Percentiles rank a stretch among this genome's conserved stretches.
Evolutionary conservation across 129 eudicot species (phyloP).

Genomic region (Helianthus tuberosus): DNA sequence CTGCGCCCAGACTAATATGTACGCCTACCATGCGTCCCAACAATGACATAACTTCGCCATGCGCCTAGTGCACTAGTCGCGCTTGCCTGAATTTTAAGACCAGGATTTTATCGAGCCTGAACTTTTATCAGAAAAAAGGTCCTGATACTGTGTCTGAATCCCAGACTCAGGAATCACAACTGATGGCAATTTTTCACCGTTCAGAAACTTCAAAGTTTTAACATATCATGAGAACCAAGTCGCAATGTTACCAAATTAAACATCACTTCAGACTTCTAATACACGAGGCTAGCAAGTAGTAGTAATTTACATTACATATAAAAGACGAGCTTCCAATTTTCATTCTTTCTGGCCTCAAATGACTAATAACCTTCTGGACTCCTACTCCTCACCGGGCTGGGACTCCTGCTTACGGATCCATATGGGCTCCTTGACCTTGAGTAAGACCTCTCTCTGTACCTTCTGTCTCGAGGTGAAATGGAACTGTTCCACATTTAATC

Average conservation of each 20-base stretch:
- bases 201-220: slow-evolving; percentile 1
- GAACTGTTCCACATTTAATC: slow-evolving; percentile 47
- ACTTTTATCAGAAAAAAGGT: too few species aligned
- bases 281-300: not conserved
- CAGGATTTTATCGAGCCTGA: too few species aligned
- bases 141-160: too few species aligned
- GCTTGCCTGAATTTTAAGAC: too few species aligned
- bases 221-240: not conserved
- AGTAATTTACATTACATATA: not conserved
- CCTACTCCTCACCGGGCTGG: slow-evolving; percentile 42
- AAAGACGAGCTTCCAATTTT: too few species aligned
- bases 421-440: slow-evolving; percentile 42
- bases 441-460: slow-evolving; percentile 59
- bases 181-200: not conserved
- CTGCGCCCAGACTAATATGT: too few species aligned
- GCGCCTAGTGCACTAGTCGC: too few species aligned
- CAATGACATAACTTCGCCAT: too few species aligned
- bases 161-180: not conserved
- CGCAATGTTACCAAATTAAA: slow-evolving; percentile 12
- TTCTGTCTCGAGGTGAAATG: slow-evolving; percentile 48
- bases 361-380: slow-evolving; percentile 41
- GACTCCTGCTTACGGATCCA: slow-evolving; percentile 55
- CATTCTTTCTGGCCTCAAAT: not conserved
- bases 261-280: slow-evolving; percentile 11
- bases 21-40: too few species aligned